Evolutionary conservation across 495 filamentous ascomycete species (phyloP), one percentile per base, ranked within the genome.

Genomic region (Eremomyces bilateralis): DNA sequence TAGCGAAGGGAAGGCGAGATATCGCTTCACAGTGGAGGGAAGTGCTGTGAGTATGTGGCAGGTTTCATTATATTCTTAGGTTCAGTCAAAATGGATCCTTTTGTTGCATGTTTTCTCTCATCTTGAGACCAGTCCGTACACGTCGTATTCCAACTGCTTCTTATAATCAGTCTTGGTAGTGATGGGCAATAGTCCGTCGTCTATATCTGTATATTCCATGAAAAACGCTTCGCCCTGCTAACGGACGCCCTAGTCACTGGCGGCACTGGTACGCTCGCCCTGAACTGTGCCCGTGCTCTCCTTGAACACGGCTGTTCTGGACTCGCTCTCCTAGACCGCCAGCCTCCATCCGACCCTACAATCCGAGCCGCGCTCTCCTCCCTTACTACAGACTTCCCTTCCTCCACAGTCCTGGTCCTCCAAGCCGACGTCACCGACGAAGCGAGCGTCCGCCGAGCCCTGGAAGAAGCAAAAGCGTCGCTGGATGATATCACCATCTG

Each of bases 301-400:
- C 68, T 80, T n/a, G 76, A 82, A 46, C 74, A 80, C 42, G 76
- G 74, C 8, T 53, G 70, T 1, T 43, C 58, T 2, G 64, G 64
- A 13, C 53, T 79, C 24, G 62, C 61, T 35, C 61, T 80, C 36
- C 65, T 77, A 41, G 76, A 81, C 39, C 43, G 73, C 31, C 59
- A 69, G 31, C 48, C 57, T 0, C 53, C 60, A 0, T 31, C 55
- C 13, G 22, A 33, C 3, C n/a, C n/a, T n/a, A 52, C 59, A 22
- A 52, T 76, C 20, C 8, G 24, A 8, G 24, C 24, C 24, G 24
- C 24, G 13, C 8, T 13, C 8, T 33, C 48, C 1, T 20, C 42
- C 4, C 52, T 80, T 8, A 47, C 42, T 12, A 29, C 41, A 0
- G 60, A 67, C 6, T 80, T 79, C 31, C 69, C 71, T 1, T 22